Evolutionary conservation across 2,329 filamentous ascomycete species (phyloP), one percentile per base, ranked within the genome.

Genomic region (Chrysoporthe deuterocubensis): DNA sequence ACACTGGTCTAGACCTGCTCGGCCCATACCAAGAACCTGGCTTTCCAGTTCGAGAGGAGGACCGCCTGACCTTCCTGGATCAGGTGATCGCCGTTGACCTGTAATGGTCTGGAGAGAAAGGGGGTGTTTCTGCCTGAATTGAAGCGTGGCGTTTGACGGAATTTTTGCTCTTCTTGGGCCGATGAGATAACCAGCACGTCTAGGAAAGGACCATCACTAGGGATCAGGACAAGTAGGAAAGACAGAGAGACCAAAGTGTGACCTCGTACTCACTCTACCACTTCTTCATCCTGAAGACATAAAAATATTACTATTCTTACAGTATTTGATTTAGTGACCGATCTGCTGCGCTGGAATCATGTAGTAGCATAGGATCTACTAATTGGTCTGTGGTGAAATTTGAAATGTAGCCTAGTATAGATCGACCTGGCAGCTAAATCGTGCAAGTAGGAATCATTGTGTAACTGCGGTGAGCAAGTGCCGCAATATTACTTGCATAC

Each of bases 51-150:
- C 54, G 73, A 1, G 73, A 72, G 50, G 67, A 67, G 44, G 72
- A 76, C 18, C 74, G 76, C 21, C 68, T 76, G 52, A 74, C 71
- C 2, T 69, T 79, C 13, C 77, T 79, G 66, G 77, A 79, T 69
- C 50, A 66, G 44, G 54, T 70, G 13, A 43, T 70, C 16, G 62
- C 54, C 34, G 26, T 11, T 37, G 60, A n/a, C 8, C 16, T 37
- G 16, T 48, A 48, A 40, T 2, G 14, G 18, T 0, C 11, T n/a
- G 11, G 14, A 21, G n/a, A 14, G 16, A 32, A 57, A 13, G 1
- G 8, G 14, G 9, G 26, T n/a, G 16, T 8, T 48, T 42, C 21
- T 61, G 11, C 6, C 62, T 4, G 26, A 13, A 43, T 48, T 37
- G 1, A 18, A 4, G 8, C 40, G 8, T n/a, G 21, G 50, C 14